Base-by-base conservation (phyloP, 2,329 filamentous ascomycete genomes). In the Fusarium xylarioides region DNA sequence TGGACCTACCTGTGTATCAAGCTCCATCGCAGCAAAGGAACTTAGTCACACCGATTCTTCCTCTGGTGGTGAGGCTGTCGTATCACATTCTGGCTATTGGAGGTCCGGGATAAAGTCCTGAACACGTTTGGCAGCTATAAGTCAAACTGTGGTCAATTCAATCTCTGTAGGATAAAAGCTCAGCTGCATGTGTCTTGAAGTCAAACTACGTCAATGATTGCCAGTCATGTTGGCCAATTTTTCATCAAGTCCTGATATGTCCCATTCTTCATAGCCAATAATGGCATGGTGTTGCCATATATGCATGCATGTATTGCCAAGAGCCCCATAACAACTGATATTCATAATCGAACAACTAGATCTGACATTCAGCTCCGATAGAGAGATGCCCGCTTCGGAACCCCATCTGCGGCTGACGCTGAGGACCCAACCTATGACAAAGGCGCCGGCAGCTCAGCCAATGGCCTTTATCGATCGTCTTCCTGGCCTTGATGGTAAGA, bases 361-460 rank as follows among this genome's bases (percentile, higher is more conserved):
- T 8, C 16, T 23, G n/a, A 4, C 15, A 11, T 43, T 11, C 0
- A 16, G n/a, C 16, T 44, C 16, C 11, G 16, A 5, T 18, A 9
- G 4, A 11, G 16, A 19, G 23, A 26, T 9, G 7, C 1, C 4
- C 16, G 1, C 11, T 19, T 7, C 21, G 2, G 11, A 12, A 7
- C 4, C 15, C 8, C 18, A 14, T 28, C 5, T 21, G 18, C 8
- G 23, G 23, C 12, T 15, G 18, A 15, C 15, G 12, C 11, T 43
- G 43, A 18, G 11, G 26, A 4, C 15, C 8, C 8, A 52, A 8
- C 49, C 16, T 6, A 26, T 19, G 4, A 14, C 8, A 34, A 19
- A 11, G 10, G 47, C 19, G 8, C 11, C 9, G 23, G n/a, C 9
- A 32, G 34, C n/a, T 14, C 11, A 9, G 3, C 47, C 21, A 19